Conservation (phyloP, 2,329 filamentous ascomycete genomes). For the Colletotrichum lini region DNA sequence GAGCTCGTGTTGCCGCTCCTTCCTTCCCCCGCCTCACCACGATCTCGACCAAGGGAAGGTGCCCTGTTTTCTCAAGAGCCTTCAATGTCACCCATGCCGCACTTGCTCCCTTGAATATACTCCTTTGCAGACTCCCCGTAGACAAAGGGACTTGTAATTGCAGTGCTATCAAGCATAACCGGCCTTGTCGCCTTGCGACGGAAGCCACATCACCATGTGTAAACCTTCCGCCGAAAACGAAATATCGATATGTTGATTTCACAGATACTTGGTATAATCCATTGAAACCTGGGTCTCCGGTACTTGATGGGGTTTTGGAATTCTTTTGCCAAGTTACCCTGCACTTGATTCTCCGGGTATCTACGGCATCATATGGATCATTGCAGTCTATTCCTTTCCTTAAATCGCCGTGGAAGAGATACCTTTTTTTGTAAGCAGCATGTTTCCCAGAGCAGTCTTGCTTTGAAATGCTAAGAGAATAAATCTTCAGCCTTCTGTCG, state of each 20-base stretch:
- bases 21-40: neutral
- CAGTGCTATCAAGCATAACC: neutral
- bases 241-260: too few relatives aligned
- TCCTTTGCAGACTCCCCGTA: too few relatives aligned
- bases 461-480: constrained; percentile 66
- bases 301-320: neutral
- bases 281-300: neutral
- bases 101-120: neutral
- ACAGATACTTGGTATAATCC: neutral
- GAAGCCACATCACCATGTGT: neutral
- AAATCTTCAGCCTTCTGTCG: constrained; percentile 81
- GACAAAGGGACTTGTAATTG: neutral
- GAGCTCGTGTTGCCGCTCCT: neutral
- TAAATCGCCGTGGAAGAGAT: neutral
- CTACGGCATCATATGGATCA: neutral
- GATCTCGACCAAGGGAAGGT: neutral
- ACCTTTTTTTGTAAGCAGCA: neutral
- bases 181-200: too few relatives aligned
- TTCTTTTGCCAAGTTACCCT: neutral
- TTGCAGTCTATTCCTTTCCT: neutral
- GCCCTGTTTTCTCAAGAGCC: too few relatives aligned
- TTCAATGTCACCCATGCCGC: neutral
- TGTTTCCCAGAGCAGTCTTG: neutral
- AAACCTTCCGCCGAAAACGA: too few relatives aligned
- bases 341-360: neutral